A percentile compares a stretch with the other conserved stretches of the same genome.
These are phyloP conservation scores for Cladorrhinum sp. DNA, from an alignment of 2,329 filamentous ascomycete species.

Conservation along the genomic window DNA sequence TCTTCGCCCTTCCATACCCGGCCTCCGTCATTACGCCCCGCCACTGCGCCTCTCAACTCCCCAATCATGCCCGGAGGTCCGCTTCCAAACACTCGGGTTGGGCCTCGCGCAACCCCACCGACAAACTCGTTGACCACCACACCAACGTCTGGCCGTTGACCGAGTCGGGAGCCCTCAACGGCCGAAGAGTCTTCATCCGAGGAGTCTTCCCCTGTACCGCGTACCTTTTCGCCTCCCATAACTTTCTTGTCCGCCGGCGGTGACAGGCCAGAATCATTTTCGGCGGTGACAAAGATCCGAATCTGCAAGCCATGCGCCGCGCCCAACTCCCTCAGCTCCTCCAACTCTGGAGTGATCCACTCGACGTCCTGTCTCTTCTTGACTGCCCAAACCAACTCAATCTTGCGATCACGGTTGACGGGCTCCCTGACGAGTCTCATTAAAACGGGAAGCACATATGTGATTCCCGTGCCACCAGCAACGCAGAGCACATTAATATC, in stretches of 20 bases:
- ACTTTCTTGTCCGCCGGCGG: conserved; percentile 22
- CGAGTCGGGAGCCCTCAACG: not conserved
- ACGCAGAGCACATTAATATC: conserved; percentile 50
- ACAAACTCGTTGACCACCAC: conserved; percentile 49
- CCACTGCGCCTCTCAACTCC: conserved; percentile 55
- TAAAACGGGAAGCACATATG: conserved; percentile 53
- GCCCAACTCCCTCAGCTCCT: conserved; percentile 39
- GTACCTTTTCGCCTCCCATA: conserved; percentile 24
- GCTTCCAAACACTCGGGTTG: conserved; percentile 57
- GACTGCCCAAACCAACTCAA: conserved; percentile 66
- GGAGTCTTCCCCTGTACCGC: not conserved
- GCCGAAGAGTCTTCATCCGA: conserved; percentile 8
- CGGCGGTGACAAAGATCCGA: conserved; percentile 59
- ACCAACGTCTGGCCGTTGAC: conserved; percentile 43
- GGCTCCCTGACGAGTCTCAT: conserved; percentile 36
- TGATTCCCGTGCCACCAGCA: conserved; percentile 58
- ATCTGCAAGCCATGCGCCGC: conserved; percentile 46
- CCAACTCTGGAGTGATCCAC: conserved; percentile 59
- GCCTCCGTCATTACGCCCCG: conserved; percentile 48
- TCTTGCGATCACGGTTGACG: conserved; percentile 37
- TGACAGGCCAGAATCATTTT: conserved; percentile 32
- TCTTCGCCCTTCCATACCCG: conserved; percentile 59
- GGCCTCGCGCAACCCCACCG: conserved; percentile 42
- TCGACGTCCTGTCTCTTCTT: conserved; percentile 51
- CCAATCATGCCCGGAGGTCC: conserved; percentile 59